Conservation (phyloP, 176 grass and related monocot genomes). For the Triticum turgidum region DNA sequence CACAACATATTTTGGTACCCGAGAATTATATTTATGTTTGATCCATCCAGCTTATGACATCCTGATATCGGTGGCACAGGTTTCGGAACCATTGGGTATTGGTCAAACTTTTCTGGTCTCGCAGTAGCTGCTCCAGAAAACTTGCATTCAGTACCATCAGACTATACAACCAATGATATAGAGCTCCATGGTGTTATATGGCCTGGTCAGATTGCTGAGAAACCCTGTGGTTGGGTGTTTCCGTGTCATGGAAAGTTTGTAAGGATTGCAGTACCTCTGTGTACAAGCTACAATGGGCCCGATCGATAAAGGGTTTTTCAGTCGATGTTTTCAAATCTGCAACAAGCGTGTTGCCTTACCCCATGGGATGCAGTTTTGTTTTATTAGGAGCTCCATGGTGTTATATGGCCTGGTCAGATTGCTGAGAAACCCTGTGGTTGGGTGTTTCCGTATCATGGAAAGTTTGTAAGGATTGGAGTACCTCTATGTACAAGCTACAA, state of each 20-base stretch:
- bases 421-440: conserved; percentile 59
- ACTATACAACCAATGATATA: not conserved
- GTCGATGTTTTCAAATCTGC: too few relatives aligned
- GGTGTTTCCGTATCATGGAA: conserved; percentile 75
- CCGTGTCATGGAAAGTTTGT: conserved; percentile 68
- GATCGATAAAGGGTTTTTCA: too few relatives aligned
- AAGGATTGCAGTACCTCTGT: conserved; percentile 78
- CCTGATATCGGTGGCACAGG: conserved; percentile 61
- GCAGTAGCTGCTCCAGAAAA: conserved; percentile 38
- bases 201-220: conserved; percentile 65
- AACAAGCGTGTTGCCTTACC: too few relatives aligned
- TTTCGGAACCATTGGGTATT: conserved; percentile 59
- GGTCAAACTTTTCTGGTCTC: conserved; percentile 65
- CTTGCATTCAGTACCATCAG: too few relatives aligned
- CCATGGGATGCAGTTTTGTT: too few relatives aligned
- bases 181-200: conserved; percentile 69
- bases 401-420: conserved; percentile 79
- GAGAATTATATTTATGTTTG: not conserved
- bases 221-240: conserved; percentile 72
- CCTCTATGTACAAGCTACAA: conserved; percentile 61
- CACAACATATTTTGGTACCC: too few relatives aligned
- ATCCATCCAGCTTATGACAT: conserved; percentile 51
- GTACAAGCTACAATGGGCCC: conserved; percentile 47
- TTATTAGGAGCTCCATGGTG: too few relatives aligned
- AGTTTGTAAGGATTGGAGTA: conserved; percentile 69